Evolutionary conservation across 257 asterid species (phyloP).

Genomic region (Plantago major): DNA sequence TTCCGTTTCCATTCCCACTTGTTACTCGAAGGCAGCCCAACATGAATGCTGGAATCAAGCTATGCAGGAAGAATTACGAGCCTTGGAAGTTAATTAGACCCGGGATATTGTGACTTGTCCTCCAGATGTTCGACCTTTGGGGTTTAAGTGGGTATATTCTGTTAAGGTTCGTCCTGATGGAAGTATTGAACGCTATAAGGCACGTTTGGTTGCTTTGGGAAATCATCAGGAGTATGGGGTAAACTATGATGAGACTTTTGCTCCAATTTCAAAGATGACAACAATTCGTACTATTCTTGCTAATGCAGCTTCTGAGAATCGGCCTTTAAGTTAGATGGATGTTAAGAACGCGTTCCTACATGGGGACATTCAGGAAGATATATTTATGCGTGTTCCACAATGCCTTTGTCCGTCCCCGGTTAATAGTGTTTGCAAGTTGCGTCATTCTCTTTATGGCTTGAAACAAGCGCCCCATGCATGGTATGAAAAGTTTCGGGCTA

Average conservation of each 20-base stretch:
- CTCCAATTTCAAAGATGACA: not conserved
- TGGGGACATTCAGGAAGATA: too few relatives aligned
- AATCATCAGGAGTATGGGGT: constrained; percentile 11
- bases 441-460: not conserved
- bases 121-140: not conserved
- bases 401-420: too few relatives aligned
- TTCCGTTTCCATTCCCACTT: not conserved
- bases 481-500: constrained; percentile 1
- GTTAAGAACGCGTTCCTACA: too few relatives aligned
- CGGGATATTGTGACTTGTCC: constrained; percentile 8
- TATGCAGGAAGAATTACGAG: not conserved
- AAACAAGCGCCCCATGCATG: constrained; percentile 6
- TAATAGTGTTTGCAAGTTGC: not conserved
- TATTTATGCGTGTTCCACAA: too few relatives aligned
- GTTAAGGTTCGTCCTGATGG: not conserved
- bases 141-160: constrained; percentile 3
- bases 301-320: not conserved
- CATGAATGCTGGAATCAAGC: not conserved
- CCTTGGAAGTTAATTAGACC: not conserved
- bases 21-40: not conserved
- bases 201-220: not conserved
- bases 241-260: constrained; percentile 5
- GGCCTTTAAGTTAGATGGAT: not conserved
- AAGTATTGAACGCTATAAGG: not conserved
- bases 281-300: not conserved